Base-by-base conservation (phyloP, 1,284 basidiomycete species). In the Stygiomarasmius scandens region DNA sequence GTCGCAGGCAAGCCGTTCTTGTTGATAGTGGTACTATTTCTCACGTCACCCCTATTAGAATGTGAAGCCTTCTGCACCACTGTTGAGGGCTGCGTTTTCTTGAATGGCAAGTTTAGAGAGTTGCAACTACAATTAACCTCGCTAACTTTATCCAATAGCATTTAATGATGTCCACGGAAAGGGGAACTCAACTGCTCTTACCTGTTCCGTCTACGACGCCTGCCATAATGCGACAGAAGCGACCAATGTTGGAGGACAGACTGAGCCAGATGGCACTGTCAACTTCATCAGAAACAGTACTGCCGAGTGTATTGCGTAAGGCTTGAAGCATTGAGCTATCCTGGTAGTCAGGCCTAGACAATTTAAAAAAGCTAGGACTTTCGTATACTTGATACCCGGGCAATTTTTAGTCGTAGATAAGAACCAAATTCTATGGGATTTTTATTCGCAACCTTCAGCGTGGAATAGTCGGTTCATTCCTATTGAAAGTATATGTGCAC, bases 161-260 rank as follows among this genome's bases (percentile, higher is more conserved):
- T 73, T 70, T 62, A 66, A 72, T 59, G 71, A 73, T 53, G 68
- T 70, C 43, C 73, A 74, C 60, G 70, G 64, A 22, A 72, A 70
- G 65, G 69, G 58, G 10, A 29, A 49, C 32, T 20, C 12, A 16
- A 12, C 74, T 16, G 69, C 71, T 34, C 64, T 78, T 19, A 78
- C 77, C 20, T 79, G 77, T 66, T 71, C 77, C 14, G 66, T 79
- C 44, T 78, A 74, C 64, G 60, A 59, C 16, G 41, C 44, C 16
- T 77, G 75, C 65, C 75, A 78, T 51, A 62, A 50, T 41, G 61
- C 64, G 22, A 58, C 66, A 6, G 69, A 71, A 36, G 74, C 75
- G 32, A 69, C 65, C 58, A 79, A 78, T 63, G 64, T 56, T 23
- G 77, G 77, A 25, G 76, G 77, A 32, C 76, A 78, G 58, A 72